Percentiles rank a stretch among this genome's conserved stretches.
Conservation (phyloP, 2,329 filamentous ascomycete species). For the Fusarium bulbicola region DNA sequence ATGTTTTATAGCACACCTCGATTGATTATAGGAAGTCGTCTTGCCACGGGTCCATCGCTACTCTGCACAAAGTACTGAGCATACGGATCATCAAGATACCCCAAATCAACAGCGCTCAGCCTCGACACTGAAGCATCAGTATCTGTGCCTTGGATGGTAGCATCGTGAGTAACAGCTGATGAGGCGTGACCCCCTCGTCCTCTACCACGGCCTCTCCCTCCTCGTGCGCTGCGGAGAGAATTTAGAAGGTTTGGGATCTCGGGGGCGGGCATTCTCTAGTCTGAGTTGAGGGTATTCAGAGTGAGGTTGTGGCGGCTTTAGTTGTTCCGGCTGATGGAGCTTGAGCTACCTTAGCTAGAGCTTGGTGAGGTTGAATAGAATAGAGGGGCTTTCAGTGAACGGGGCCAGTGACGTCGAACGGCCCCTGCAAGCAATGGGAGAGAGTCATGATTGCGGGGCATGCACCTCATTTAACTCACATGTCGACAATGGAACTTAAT, state of each 20-base stretch:
- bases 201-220: slow-evolving; percentile 45
- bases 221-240: slow-evolving; percentile 58
- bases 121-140: slow-evolving; percentile 89
- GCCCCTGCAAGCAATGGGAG: slow-evolving; percentile 1
- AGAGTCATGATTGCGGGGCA: slow-evolving; percentile 24
- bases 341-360: not conserved
- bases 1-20: slow-evolving; percentile 67
- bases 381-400: not conserved
- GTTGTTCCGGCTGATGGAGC: slow-evolving; percentile 9
- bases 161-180: slow-evolving; percentile 66
- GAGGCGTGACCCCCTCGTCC: slow-evolving; percentile 47
- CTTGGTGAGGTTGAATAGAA: not conserved
- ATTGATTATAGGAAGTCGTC: slow-evolving; percentile 91
- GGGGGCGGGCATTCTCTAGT: slow-evolving; percentile 68
- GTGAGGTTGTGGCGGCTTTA: not conserved
- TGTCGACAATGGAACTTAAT: not conserved
- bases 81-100: slow-evolving; percentile 86
- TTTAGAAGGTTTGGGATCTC: slow-evolving; percentile 80
- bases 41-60: slow-evolving; percentile 57
- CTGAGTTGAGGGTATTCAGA: slow-evolving; percentile 1
- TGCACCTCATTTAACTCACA: not conserved
- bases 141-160: slow-evolving; percentile 87
- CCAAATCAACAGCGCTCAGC: slow-evolving; percentile 84
- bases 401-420: slow-evolving; percentile 21
- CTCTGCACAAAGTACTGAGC: slow-evolving; percentile 73